Conservation (phyloP, 2,329 filamentous ascomycete species). For the Chrysoporthe cubensis region DNA sequence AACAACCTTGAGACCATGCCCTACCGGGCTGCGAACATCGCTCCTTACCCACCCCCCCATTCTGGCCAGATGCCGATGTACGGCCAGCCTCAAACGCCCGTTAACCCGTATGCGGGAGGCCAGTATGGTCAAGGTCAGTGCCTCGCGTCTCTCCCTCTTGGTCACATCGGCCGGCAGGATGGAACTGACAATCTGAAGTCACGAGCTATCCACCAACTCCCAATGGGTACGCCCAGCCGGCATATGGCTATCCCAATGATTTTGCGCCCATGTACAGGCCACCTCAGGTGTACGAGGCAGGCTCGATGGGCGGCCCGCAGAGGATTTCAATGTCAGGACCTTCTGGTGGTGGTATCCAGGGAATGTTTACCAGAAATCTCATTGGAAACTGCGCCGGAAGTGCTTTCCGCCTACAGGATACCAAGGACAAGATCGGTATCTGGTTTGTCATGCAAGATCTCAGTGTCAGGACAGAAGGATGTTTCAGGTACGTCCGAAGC, state of each 20-base stretch:
- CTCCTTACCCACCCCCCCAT: slow-evolving; percentile 25
- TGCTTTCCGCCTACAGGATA: slow-evolving; percentile 81
- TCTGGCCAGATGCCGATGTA: slow-evolving; percentile 27
- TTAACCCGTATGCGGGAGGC: slow-evolving; percentile 19
- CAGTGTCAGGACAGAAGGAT: slow-evolving; percentile 89
- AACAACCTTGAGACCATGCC: slow-evolving; percentile 52
- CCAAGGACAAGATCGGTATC: slow-evolving; percentile 79
- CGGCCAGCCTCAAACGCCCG: slow-evolving; percentile 33
- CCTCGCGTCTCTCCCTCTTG: background rate
- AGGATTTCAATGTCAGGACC: slow-evolving; percentile 46
- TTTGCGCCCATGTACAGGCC: slow-evolving; percentile 35
- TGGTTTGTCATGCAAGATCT: slow-evolving; percentile 98
- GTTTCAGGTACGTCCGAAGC: slow-evolving; percentile 69
- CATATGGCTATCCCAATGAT: slow-evolving; percentile 25
- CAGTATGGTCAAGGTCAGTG: slow-evolving; percentile 27
- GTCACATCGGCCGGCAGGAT: no score
- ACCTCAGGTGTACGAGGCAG: slow-evolving; percentile 38
- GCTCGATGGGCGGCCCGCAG: slow-evolving; percentile 37
- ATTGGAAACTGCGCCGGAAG: slow-evolving; percentile 92
- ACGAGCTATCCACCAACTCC: slow-evolving; percentile 23
- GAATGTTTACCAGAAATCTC: slow-evolving; percentile 93
- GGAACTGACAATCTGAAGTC: slow-evolving; percentile 18
- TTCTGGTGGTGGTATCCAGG: slow-evolving; percentile 56
- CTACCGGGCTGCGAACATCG: slow-evolving; percentile 26
- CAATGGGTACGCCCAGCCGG: slow-evolving; percentile 27